Base-by-base conservation (phyloP, 441 rosid genomes). In the Daphne laureola region DNA sequence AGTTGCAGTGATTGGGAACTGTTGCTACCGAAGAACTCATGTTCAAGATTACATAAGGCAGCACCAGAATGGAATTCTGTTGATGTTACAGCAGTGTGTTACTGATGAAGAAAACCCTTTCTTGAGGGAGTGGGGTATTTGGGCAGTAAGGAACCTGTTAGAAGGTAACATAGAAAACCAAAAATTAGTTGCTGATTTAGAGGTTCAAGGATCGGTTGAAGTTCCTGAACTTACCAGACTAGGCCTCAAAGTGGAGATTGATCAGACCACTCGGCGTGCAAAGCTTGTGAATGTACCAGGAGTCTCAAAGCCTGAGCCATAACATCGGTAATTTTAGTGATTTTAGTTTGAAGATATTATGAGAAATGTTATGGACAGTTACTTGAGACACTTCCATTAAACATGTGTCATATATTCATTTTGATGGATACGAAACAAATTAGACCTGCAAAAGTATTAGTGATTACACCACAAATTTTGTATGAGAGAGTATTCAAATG, bases 111-210 rank as follows among this genome's bases (percentile, higher is more conserved):
- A 84, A n/a, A 86, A 81, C 68, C 88, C 78, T 0, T 88, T 73
- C 70, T 53, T 86, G 61, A 86, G 93, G 59, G 94, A 92, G 65
- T 92, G 98, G 96, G 87, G 91, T 5, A 79, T 88, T 57, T 88
- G 86, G 94, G 60, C 79, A 5, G 53, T 74, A 53, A 81, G 92
- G 66, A 89, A 89, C 64, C 35, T 89, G 42, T 53, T 84, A 58
- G 90, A 84, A 71, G 88, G 89, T 57, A 89, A 89, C 65, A 35
- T 65, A 27, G 88, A 81, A 59, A 89, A 86, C 71, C 90, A 86
- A 66, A 60, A 68, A 43, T 69, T 57, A 3, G 90, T 92, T 0
- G 77, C 81, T 5, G 88, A 77, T 46, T 71, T 92, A 76, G 89
- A 92, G 79, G 67, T 86, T 62, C 87, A 79, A 73, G 86, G 84